A percentile compares a stretch with the other conserved stretches of the same genome.
phyloP scores from a whole-genome alignment of 768 basidiomycete species.

The Termitomyces sp. region DNA sequence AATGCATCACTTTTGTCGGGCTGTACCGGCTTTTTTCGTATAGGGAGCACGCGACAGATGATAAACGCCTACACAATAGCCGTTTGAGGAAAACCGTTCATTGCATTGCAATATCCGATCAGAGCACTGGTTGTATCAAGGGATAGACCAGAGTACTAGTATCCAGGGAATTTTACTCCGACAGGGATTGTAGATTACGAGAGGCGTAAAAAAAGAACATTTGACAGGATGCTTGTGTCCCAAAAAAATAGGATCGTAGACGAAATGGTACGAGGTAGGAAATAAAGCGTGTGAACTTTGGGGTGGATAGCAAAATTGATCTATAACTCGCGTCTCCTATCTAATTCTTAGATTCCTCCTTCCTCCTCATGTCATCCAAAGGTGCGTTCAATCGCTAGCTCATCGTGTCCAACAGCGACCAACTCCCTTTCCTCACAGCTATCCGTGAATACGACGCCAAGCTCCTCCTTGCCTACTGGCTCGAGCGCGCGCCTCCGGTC shows the following conservation, averaged over 20 bases:
- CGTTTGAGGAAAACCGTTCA: not conserved
- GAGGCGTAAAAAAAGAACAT: not conserved
- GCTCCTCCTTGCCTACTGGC: slow-evolving; percentile 96
- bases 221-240: not conserved
- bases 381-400: slow-evolving; percentile 17
- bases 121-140: not conserved
- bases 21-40: not conserved
- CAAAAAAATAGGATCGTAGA: not conserved
- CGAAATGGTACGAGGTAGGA: slow-evolving; percentile 12
- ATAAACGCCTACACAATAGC: not conserved
- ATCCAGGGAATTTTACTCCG: too few species aligned
- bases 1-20: not conserved
- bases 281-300: slow-evolving; percentile 21
- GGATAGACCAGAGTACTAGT: not conserved
- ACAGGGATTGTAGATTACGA: too few species aligned
- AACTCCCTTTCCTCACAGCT: slow-evolving; percentile 21
- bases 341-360: slow-evolving; percentile 11
- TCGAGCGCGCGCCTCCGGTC: slow-evolving; percentile 81
- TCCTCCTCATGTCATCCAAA: slow-evolving; percentile 38
- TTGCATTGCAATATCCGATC: not conserved
- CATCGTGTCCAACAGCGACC: slow-evolving; percentile 4
- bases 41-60: not conserved
- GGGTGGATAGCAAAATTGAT: slow-evolving; percentile 14
- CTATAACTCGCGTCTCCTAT: slow-evolving; percentile 14
- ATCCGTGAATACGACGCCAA: slow-evolving; percentile 99